These are phyloP conservation scores for Botrytis medusae DNA, from an alignment of 2,329 filamentous ascomycete genomes.

Conservation along the genomic window DNA sequence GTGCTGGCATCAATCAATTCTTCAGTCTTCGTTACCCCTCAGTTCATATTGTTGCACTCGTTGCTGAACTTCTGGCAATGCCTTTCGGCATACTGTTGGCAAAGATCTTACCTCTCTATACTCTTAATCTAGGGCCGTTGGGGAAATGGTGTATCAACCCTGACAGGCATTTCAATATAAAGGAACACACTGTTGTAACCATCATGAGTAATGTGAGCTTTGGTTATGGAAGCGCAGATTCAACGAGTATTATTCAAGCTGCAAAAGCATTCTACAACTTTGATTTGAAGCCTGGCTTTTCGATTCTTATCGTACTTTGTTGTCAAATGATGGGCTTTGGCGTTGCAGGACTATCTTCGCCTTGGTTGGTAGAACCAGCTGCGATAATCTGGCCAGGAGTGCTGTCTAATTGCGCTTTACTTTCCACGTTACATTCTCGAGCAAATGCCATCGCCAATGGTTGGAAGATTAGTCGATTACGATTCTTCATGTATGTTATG, in stretches of 20 bases:
- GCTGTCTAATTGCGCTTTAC: constrained; percentile 28
- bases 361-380: constrained; percentile 55
- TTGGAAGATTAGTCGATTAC: constrained; percentile 50
- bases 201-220: constrained; percentile 56
- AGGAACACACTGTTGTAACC: constrained; percentile 66
- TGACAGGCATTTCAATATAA: constrained; percentile 69
- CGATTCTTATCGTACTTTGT: constrained; percentile 58
- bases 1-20: constrained; percentile 34
- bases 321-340: constrained; percentile 64
- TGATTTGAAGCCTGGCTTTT: constrained; percentile 56
- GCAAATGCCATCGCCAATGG: constrained; percentile 56
- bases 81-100: constrained; percentile 29
- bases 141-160: constrained; percentile 53
- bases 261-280: constrained; percentile 41
- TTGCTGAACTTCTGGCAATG: constrained; percentile 32
- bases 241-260: constrained; percentile 30
- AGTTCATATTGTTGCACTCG: constrained; percentile 37
- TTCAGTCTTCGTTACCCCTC: constrained; percentile 34
- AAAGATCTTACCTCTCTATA: constrained; percentile 44
- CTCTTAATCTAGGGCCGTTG: constrained; percentile 27
- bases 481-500: constrained; percentile 42
- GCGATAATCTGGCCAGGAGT: constrained; percentile 30
- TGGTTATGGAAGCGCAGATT: constrained; percentile 45
- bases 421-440: constrained; percentile 57
- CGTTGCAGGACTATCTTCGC: constrained; percentile 57